Evolutionary conservation across 495 filamentous ascomycete genomes (phyloP).

Genomic region (Hyaloscypha variabilis): DNA sequence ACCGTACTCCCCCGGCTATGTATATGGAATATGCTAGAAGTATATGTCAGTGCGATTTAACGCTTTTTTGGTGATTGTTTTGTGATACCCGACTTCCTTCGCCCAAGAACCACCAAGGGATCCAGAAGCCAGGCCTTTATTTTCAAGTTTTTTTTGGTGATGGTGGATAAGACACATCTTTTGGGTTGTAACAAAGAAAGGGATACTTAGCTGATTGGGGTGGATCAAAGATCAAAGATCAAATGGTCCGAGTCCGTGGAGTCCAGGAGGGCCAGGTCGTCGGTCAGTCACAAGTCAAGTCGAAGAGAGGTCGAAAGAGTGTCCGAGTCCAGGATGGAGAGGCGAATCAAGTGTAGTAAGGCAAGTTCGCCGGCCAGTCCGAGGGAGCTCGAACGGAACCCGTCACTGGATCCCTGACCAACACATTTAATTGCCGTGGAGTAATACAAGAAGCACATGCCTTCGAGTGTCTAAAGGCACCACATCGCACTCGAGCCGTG

Average conservation of each 20-base stretch:
- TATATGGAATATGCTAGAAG: background rate
- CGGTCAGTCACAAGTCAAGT: background rate
- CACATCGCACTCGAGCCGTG: background rate
- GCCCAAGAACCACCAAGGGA: background rate
- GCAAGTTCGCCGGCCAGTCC: background rate
- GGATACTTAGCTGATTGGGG: background rate
- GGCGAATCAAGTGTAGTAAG: background rate
- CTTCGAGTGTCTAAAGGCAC: background rate
- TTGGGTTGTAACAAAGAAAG: background rate
- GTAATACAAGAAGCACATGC: background rate
- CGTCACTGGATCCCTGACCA: background rate
- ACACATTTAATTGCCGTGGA: background rate
- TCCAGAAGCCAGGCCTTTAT: background rate
- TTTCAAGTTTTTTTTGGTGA: background rate
- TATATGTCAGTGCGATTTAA: background rate
- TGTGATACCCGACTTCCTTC: background rate
- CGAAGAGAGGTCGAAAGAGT: background rate
- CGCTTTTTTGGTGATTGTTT: background rate
- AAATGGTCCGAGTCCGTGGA: background rate
- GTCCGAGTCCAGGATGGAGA: background rate
- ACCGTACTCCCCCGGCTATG: background rate
- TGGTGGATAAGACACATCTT: background rate
- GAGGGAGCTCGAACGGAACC: background rate
- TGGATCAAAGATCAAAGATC: background rate
- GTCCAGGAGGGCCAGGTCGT: background rate